These are phyloP conservation scores for Platismatia glauca DNA, from an alignment of 495 filamentous ascomycete genomes.

Conservation along the genomic window DNA sequence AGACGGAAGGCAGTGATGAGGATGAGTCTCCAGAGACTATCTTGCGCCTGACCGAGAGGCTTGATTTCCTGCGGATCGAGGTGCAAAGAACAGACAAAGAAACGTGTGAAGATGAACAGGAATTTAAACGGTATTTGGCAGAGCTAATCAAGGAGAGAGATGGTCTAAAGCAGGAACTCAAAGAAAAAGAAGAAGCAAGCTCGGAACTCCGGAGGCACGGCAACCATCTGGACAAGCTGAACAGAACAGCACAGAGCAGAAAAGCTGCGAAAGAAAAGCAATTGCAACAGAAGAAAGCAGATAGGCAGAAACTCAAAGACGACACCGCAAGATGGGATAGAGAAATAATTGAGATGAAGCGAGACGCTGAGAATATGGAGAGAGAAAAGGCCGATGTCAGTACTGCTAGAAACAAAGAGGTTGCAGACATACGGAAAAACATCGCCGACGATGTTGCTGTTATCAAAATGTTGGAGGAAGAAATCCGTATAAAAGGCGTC, in stretches of 20 bases:
- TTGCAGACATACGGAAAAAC: constrained; percentile 42
- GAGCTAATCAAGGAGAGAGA: constrained; percentile 59
- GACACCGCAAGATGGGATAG: constrained; percentile 52
- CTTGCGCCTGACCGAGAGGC: constrained; percentile 54
- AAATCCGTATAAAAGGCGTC: constrained; percentile 51
- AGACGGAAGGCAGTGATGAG: constrained; percentile 22
- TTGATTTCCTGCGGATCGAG: constrained; percentile 64
- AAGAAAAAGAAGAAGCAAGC: constrained; percentile 80
- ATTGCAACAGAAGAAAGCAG: constrained; percentile 53
- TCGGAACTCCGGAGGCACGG: constrained; percentile 74
- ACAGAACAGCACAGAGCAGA: constrained; percentile 72
- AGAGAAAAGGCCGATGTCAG: constrained; percentile 37
- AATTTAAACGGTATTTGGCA: constrained; percentile 54
- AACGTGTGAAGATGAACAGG: constrained; percentile 56
- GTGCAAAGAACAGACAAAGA: constrained; percentile 64
- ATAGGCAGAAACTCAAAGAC: constrained; percentile 51
- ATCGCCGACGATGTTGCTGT: constrained; percentile 43
- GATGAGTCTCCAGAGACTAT: constrained; percentile 36
- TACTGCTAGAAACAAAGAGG: constrained; percentile 33
- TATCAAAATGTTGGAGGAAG: constrained; percentile 53
- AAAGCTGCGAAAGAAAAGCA: constrained; percentile 66
- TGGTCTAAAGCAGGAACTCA: constrained; percentile 60
- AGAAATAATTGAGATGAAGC: constrained; percentile 42
- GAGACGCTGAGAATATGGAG: constrained; percentile 39
- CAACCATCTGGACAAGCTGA: constrained; percentile 67